Percentiles rank a stretch among this genome's conserved stretches.
These are phyloP conservation scores for Hymenoscyphus scutula DNA, from an alignment of 2,329 filamentous ascomycete species.

Conservation along the genomic window DNA sequence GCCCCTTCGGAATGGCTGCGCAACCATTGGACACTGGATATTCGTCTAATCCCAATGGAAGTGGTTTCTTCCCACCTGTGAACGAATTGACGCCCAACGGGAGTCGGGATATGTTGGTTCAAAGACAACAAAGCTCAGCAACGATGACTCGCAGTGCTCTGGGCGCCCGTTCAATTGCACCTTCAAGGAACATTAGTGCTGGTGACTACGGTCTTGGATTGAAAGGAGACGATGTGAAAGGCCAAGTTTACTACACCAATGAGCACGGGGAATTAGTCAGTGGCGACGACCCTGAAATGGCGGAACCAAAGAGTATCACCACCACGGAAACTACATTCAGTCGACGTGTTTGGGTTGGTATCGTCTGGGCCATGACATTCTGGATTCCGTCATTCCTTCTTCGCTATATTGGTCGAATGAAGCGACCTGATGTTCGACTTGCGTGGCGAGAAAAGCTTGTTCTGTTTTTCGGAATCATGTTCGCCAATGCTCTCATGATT, in stretches of 20 bases:
- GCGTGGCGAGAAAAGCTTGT: conserved; percentile 96
- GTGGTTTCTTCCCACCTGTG: conserved; percentile 68
- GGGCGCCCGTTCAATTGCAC: conserved; percentile 60
- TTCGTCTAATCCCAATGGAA: conserved; percentile 51
- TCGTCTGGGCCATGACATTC: conserved; percentile 86
- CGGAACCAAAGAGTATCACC: conserved; percentile 72
- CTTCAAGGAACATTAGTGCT: conserved; percentile 52
- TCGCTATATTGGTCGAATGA: conserved; percentile 86
- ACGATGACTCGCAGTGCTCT: conserved; percentile 46
- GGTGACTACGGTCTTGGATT: conserved; percentile 87
- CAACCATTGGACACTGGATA: conserved; percentile 71
- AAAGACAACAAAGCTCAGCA: conserved; percentile 26
- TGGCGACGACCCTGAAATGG: conserved; percentile 73
- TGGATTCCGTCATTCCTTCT: conserved; percentile 90
- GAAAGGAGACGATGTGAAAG: conserved; percentile 78
- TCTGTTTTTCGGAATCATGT: conserved; percentile 72
- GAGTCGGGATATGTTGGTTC: conserved; percentile 70
- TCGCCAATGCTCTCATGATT: conserved; percentile 78
- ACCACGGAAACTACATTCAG: conserved; percentile 61
- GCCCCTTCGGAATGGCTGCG: conserved; percentile 46
- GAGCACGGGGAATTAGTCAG: conserved; percentile 65
- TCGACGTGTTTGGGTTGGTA: conserved; percentile 73
- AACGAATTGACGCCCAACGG: conserved; percentile 61
- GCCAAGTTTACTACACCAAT: conserved; percentile 70
- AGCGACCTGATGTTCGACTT: conserved; percentile 88